Evolutionary conservation across 2,329 filamentous ascomycete genomes (phyloP).

Genomic region (Fusarium sp.): DNA sequence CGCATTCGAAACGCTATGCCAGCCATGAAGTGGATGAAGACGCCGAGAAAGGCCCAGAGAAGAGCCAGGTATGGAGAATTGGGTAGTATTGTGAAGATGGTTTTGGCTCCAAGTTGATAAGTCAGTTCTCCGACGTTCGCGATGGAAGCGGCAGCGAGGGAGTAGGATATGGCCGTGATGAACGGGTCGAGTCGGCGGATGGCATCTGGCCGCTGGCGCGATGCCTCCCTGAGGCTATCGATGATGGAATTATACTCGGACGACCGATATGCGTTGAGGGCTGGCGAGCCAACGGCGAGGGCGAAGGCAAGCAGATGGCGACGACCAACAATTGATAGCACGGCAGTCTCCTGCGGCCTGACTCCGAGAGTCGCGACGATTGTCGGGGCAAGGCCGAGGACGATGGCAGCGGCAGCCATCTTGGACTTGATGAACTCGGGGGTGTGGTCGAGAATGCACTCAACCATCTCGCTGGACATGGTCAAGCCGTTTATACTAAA

Average conservation of each 20-base stretch:
- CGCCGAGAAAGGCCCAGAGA: slow-evolving; percentile 19
- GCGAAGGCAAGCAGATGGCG: slow-evolving; percentile 15
- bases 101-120: slow-evolving; percentile 4
- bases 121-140: slow-evolving; percentile 15
- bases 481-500: background rate
- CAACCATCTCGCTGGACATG: slow-evolving; percentile 4
- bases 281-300: slow-evolving; percentile 16
- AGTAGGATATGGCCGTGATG: slow-evolving; percentile 8
- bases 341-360: slow-evolving; percentile 10
- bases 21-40: slow-evolving; percentile 12
- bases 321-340: slow-evolving; percentile 14
- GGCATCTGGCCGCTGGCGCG: background rate
- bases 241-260: slow-evolving; percentile 16
- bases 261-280: slow-evolving; percentile 13
- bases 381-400: slow-evolving; percentile 11
- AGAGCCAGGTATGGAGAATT: slow-evolving; percentile 1
- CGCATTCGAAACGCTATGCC: slow-evolving; percentile 4
- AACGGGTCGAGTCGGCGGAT: slow-evolving; percentile 9
- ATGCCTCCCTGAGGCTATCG: slow-evolving; percentile 9
- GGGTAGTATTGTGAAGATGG: slow-evolving; percentile 1
- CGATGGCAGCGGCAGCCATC: slow-evolving; percentile 19
- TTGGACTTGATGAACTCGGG: slow-evolving; percentile 22
- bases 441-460: slow-evolving; percentile 7
- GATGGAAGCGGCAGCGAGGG: slow-evolving; percentile 14
- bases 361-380: slow-evolving; percentile 16